phyloP scores from a whole-genome alignment of 768 basidiomycete genomes.

The Mycena capillaripes region DNA sequence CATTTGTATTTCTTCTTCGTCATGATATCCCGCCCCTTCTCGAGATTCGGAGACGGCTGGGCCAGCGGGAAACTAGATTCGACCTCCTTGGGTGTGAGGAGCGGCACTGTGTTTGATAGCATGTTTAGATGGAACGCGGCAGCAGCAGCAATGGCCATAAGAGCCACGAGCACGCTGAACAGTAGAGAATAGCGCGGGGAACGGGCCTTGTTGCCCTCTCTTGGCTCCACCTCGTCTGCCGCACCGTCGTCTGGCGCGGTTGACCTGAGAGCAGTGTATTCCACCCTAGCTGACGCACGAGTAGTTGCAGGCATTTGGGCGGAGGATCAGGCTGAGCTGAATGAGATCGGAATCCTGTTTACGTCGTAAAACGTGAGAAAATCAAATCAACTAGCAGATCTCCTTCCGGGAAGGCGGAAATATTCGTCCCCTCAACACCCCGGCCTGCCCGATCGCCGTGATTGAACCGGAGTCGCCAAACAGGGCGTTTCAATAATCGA shows the following conservation, averaged over 20 bases:
- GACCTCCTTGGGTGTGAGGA: constrained; percentile 10
- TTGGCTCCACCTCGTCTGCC: neutral
- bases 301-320: constrained; percentile 1
- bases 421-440: too few species aligned
- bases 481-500: too few species aligned
- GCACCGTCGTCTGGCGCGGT: neutral
- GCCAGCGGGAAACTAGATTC: constrained; percentile 11
- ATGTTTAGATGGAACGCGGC: constrained; percentile 23
- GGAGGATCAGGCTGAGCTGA: too few species aligned
- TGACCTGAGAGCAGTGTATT: constrained; percentile 5
- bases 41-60: constrained; percentile 16
- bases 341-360: too few species aligned
- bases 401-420: too few species aligned
- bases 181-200: constrained; percentile 3
- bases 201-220: neutral
- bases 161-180: neutral
- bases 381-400: too few species aligned
- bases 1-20: constrained; percentile 14
- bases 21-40: constrained; percentile 23
- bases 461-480: too few species aligned
- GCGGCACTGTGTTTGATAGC: neutral
- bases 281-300: neutral
- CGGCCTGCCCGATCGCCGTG: too few species aligned
- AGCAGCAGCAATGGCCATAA: neutral
- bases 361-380: too few species aligned